These are phyloP conservation scores for Globisporangium barbulae DNA, from an alignment of 352 stramenopile genomes.

Conservation along the genomic window DNA sequence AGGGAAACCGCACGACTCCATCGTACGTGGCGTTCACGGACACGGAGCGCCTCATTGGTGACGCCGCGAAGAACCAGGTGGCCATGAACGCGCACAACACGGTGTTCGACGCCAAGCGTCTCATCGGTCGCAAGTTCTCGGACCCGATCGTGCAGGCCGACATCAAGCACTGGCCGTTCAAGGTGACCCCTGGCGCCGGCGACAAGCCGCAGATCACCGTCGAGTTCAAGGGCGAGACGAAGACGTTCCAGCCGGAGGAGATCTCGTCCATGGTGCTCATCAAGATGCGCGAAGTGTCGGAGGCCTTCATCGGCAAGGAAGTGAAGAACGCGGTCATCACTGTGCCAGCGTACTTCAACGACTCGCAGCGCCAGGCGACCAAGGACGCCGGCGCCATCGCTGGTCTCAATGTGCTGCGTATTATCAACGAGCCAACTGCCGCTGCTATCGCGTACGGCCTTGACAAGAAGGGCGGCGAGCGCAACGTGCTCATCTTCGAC, in stretches of 20 bases:
- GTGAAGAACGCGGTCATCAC: slow-evolving; percentile 88
- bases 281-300: slow-evolving; percentile 66
- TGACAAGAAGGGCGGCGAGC: slow-evolving; percentile 93
- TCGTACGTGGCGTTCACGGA: slow-evolving; percentile 96
- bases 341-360: slow-evolving; percentile 98
- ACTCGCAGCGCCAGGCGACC: slow-evolving; percentile 93
- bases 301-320: slow-evolving; percentile 61
- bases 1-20: slow-evolving; percentile 94
- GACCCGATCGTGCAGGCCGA: slow-evolving; percentile 88
- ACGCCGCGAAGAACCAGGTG: slow-evolving; percentile 93
- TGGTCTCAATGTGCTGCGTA: slow-evolving; percentile 92
- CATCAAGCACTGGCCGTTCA: slow-evolving; percentile 69
- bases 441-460: slow-evolving; percentile 94
- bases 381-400: slow-evolving; percentile 92
- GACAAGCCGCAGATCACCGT: slow-evolving; percentile 76
- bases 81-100: slow-evolving; percentile 94
- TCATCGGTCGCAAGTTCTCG: slow-evolving; percentile 94
- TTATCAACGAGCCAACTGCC: slow-evolving; percentile 97
- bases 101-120: slow-evolving; percentile 95
- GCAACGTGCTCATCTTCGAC: slow-evolving; percentile 97
- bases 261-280: slow-evolving; percentile 73
- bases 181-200: slow-evolving; percentile 49
- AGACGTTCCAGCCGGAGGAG: slow-evolving; percentile 78
- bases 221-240: slow-evolving; percentile 64
- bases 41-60: slow-evolving; percentile 92